Base-by-base conservation (phyloP, 1,284 basidiomycete genomes). In the Marasmius oreades region DNA sequence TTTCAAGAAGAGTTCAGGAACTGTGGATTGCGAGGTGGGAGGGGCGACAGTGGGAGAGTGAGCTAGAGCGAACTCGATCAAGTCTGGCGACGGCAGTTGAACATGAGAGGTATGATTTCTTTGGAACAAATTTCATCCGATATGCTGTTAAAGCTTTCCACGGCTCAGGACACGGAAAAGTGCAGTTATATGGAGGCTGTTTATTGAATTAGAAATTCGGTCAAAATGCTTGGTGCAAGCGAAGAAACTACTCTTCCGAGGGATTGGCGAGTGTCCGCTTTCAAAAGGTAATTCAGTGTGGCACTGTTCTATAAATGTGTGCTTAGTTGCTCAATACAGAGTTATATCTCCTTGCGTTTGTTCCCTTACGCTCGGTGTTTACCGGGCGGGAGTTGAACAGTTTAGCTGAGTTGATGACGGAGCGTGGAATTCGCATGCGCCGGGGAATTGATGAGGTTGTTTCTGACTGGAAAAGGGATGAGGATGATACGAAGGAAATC, bases 341-440 rank as follows among this genome's bases (percentile, higher is more conserved):
- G 37, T 72, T 97, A 51, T 95, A 96, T 77, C 75, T 98, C 55
- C 67, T 94, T 20, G 91, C 93, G 4, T 97, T 96, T 71, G 82
- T 85, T 4, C 77, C 83, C 0, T 73, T 97, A 42, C 81, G 92
- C 31, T 67, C 74, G 1, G 82, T 80, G 52, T 96, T 95, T 69
- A 81, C 75, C 31, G 62, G 72, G 16, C 72, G 74, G 18, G 93
- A 97, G 67, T 76, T 96, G 61, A 77, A 81, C 53, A 77, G 73
- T 23, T 81, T 91, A 63, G 84, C 78, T 34, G 88, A 93, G 56
- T 80, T 86, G 10, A 94, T 95, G 87, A 83, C 81, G 5, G 94
- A 96, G 70, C 78, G 92, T 44, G 89, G 88, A 0, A 70, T 96
- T 16, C 82, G 94, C 18, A 71, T 92, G 62, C 78, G 90, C 31